These are phyloP conservation scores for Phlebiopsis flavidoalba DNA, from an alignment of 768 basidiomycete genomes.

Conservation along the genomic window DNA sequence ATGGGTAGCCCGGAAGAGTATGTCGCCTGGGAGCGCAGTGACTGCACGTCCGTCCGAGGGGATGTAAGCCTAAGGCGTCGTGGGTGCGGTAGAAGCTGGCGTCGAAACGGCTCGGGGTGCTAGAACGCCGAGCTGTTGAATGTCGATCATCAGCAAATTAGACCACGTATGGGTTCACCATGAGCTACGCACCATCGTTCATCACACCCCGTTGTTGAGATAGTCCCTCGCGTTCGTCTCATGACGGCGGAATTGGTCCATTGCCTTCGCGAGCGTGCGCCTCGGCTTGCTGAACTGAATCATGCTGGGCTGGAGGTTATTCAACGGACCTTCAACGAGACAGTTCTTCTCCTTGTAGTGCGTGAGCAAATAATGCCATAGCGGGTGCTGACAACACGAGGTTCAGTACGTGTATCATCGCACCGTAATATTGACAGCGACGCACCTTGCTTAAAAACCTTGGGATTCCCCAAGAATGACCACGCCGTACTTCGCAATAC, in stretches of 20 bases:
- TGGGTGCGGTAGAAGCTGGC: slow-evolving; percentile 94
- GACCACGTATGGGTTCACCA: background rate
- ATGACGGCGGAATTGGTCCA: slow-evolving; percentile 91
- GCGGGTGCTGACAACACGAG: slow-evolving; percentile 66
- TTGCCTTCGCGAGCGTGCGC: slow-evolving; percentile 79
- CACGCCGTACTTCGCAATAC: slow-evolving; percentile 95
- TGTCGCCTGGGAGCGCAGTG: slow-evolving; percentile 93
- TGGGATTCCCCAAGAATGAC: slow-evolving; percentile 99
- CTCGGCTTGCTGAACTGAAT: slow-evolving; percentile 99
- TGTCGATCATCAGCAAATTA: slow-evolving; percentile 5
- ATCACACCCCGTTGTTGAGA: slow-evolving; percentile 35
- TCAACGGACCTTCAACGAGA: slow-evolving; percentile 94
- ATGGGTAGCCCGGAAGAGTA: slow-evolving; percentile 90
- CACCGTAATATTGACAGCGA: slow-evolving; percentile 3
- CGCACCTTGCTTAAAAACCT: slow-evolving; percentile 96
- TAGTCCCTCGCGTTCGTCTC: slow-evolving; percentile 89
- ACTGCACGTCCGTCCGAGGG: slow-evolving; percentile 96
- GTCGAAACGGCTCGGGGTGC: slow-evolving; percentile 93
- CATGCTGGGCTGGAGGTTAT: slow-evolving; percentile 96
- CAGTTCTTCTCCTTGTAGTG: slow-evolving; percentile 96
- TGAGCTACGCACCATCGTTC: slow-evolving; percentile 43
- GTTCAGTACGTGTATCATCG: slow-evolving; percentile 10
- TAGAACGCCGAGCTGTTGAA: slow-evolving; percentile 58
- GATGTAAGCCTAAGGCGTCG: slow-evolving; percentile 89
- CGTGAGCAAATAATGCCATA: slow-evolving; percentile 97